Evolutionary conservation across 257 asterid species (phyloP), one percentile per base, ranked within the genome.

Genomic region (Penstemon newberryi): DNA sequence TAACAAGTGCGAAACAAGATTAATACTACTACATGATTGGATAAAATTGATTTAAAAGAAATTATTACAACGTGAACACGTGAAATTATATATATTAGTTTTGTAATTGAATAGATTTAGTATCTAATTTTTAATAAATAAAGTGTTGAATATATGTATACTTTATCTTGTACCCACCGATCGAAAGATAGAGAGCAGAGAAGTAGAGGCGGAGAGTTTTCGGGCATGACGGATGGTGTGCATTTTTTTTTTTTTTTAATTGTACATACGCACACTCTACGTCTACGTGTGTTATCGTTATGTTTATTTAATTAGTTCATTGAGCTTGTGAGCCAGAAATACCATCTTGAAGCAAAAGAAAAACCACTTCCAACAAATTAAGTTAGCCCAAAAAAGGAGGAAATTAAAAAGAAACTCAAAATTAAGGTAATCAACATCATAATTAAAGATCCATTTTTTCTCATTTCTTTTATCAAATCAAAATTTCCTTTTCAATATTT

Each of bases 151-250:
- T 15, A 15, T 15, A 15, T 15, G 18, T 15, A 15, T 15, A 15
- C 18, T 15, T 15, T 65, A 15, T 37, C 12, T 8, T 19, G 33
- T 25, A 64, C 49, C 50, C 66, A 70, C 33, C 18, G 18, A 15
- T 15, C 18, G 18, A 15, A 15, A 41, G 43, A 75, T 43, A 49
- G 67, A 59, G 56, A 53, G 56, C 8, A 70, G 41, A 65, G 36
- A 36, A 66, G 69, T 75, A 13, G 75, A 67, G 56, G 69, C 40
- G 12, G 71, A 68, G 67, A 66, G 50, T 42, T 45, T 25, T 46
- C 57, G 33, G 75, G 81, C 69, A 70, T 56, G 79, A 68, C 47
- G 59, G 15, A 59, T 70, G 72, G 70, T 71, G 52, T 70, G 74
- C 55, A 63, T 75, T 75, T 58, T 18, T 38, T 18, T 38, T 36